phyloP scores from a whole-genome alignment of 495 filamentous ascomycete genomes.

The Xylaria bambusicola region DNA sequence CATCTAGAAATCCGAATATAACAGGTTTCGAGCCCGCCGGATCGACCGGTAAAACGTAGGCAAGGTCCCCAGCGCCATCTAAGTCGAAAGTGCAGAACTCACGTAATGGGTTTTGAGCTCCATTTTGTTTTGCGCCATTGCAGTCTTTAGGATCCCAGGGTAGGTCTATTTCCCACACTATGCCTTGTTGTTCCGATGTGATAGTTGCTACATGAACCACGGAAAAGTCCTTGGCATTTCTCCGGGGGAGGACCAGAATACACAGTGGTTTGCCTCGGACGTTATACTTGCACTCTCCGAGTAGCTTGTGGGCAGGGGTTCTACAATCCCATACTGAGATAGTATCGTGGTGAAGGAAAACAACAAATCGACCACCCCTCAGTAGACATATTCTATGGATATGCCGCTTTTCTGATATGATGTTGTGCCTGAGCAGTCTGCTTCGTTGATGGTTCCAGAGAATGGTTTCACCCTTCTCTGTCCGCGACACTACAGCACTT shows the following conservation, averaged over 20 bases:
- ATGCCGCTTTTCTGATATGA: conserved; percentile 68
- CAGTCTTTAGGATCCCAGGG: conserved; percentile 37
- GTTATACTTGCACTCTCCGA: conserved; percentile 62
- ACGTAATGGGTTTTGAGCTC: conserved; percentile 46
- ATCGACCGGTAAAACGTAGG: conserved; percentile 86
- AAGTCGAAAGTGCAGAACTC: conserved; percentile 76
- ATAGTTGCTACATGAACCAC: conserved; percentile 77
- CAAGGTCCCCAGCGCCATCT: conserved; percentile 69
- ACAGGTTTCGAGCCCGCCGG: conserved; percentile 74
- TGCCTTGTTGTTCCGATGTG: conserved; percentile 76
- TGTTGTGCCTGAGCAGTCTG: conserved; percentile 65
- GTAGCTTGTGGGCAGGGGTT: conserved; percentile 51
- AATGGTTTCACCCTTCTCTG: conserved; percentile 74
- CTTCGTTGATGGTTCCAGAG: conserved; percentile 75
- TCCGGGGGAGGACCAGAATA: conserved; percentile 72
- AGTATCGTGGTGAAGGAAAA: conserved; percentile 76
- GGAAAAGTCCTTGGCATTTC: conserved; percentile 51
- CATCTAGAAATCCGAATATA: conserved; percentile 80
- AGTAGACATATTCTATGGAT: conserved; percentile 83
- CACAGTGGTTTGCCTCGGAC: conserved; percentile 76
- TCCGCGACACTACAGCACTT: conserved; percentile 76
- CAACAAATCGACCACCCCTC: conserved; percentile 71
- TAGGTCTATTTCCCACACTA: conserved; percentile 79
- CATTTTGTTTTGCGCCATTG: conserved; percentile 34
- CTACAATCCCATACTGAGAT: conserved; percentile 83